Evolutionary conservation across 2,329 filamentous ascomycete species (phyloP).

Genomic region (Leptographium flavum): DNA sequence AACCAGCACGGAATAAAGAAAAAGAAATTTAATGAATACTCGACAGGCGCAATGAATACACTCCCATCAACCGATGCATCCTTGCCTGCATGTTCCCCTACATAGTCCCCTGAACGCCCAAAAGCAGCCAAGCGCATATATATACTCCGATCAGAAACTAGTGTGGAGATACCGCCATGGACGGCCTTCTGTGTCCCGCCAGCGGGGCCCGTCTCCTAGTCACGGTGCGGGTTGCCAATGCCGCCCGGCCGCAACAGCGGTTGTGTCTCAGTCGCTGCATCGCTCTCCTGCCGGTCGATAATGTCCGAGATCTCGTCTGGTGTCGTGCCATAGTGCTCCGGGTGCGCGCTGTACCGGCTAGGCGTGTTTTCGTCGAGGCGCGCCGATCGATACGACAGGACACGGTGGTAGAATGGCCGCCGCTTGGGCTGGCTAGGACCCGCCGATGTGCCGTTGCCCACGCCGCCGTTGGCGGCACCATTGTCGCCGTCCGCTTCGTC

Average conservation of each 20-base stretch:
- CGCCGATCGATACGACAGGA: slow-evolving; percentile 24
- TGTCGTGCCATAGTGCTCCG: slow-evolving; percentile 35
- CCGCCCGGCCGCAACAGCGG: slow-evolving; percentile 35
- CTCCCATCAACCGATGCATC: too few species aligned
- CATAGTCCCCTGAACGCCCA: too few species aligned
- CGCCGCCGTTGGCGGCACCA: slow-evolving; percentile 6
- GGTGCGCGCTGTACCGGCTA: slow-evolving; percentile 35
- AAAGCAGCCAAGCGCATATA: neutral
- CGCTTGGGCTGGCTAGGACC: slow-evolving; percentile 11
- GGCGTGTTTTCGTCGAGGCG: slow-evolving; percentile 36
- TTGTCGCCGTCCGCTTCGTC: slow-evolving; percentile 5
- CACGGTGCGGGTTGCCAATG: slow-evolving; percentile 26
- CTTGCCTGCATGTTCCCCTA: too few species aligned
- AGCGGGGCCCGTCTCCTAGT: slow-evolving; percentile 2
- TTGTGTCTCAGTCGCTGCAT: slow-evolving; percentile 34
- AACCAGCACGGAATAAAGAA: too few species aligned
- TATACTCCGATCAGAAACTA: neutral
- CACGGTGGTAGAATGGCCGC: slow-evolving; percentile 22
- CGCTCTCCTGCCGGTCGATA: slow-evolving; percentile 32
- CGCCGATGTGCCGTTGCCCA: neutral
- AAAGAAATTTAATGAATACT: too few species aligned
- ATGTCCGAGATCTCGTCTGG: slow-evolving; percentile 37
- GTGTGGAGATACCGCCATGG: neutral
- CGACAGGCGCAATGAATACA: too few species aligned
- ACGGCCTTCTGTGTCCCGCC: neutral